Evolutionary conservation across 306 rosid species (phyloP), one percentile per base, ranked within the genome.

Genomic region (Cucumis melo): DNA sequence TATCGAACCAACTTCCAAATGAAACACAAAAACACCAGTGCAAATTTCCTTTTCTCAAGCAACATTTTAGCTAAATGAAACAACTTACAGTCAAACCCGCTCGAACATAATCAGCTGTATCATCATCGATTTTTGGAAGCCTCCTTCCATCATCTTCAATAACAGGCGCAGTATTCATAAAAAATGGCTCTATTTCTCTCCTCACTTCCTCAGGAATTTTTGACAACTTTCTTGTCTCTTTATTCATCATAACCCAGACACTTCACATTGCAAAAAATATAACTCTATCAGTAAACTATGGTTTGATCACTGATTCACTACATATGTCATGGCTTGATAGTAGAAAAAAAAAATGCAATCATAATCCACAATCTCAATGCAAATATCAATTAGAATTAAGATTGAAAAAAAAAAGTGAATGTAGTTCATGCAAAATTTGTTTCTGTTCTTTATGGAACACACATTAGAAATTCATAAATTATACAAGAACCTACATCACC

Each of bases 161-260:
- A 82, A 88, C 82, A 65, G 97, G 98, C 84, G 82, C 75, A 81
- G 84, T 82, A 81, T 87, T 77, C 86, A 85, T 79, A 87, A 91
- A 94, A 78, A 59, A 89, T 1, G 98, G 87, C 60, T 84, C 88
- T 89, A 94, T 91, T 85, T 94, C 98, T 79, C 81, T 86, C 70
- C 96, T 84, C 78, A 91, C 97, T 87, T 91, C 98, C 70, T 81
- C 89, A 0, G 98, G 97, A 75, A 94, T 86, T 80, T 94, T 91
- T 21, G 97, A 91, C 60, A 91, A 80, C 84, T 83, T 91, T 87
- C 98, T 89, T 12, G 98, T 94, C 77, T 86, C 76, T 79, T 91
- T 94, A 87, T 94, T 94, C 98, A 94, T 94, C 98, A 90, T 87
- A 78, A 94, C 98, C 96, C 97, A 91, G 67, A 91, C 90, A 90